Evolutionary conservation across 345 rosid species (phyloP).

Genomic region (Pelargonium nanum): DNA sequence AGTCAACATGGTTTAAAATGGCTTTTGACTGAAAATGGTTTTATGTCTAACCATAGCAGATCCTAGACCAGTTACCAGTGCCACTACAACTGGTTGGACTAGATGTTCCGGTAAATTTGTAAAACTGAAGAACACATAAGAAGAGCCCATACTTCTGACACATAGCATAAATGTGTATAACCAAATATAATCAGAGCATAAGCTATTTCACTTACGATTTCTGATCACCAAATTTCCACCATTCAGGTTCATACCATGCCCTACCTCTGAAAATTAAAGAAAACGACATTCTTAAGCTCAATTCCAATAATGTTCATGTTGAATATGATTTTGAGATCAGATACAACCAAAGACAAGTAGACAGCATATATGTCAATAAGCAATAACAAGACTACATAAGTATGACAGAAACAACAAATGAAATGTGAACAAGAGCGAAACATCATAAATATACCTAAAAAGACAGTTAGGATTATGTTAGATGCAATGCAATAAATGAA

Average conservation of each 20-base stretch:
- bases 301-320: slow-evolving; percentile 1
- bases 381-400: not conserved
- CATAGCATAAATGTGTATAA: not conserved
- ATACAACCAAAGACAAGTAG: not conserved
- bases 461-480: not conserved
- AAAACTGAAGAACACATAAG: not conserved
- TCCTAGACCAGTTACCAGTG: not conserved
- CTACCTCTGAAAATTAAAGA: slow-evolving; percentile 52
- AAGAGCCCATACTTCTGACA: not conserved
- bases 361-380: not conserved
- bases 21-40: not conserved
- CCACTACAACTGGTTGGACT: not conserved
- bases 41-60: not conserved
- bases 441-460: not conserved
- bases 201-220: slow-evolving; percentile 63
- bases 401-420: not conserved
- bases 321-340: not conserved
- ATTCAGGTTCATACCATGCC: slow-evolving; percentile 91
- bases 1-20: not conserved
- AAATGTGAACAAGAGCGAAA: too few species aligned
- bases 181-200: not conserved
- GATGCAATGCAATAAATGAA: too few species aligned
- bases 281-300: not conserved
- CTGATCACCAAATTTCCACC: slow-evolving; percentile 96
- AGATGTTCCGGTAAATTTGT: not conserved